A percentile compares a stretch with the other conserved stretches of the same genome.
These are phyloP conservation scores for Chrysoporthe cubensis DNA, from an alignment of 2,329 filamentous ascomycete genomes.

Conservation along the genomic window DNA sequence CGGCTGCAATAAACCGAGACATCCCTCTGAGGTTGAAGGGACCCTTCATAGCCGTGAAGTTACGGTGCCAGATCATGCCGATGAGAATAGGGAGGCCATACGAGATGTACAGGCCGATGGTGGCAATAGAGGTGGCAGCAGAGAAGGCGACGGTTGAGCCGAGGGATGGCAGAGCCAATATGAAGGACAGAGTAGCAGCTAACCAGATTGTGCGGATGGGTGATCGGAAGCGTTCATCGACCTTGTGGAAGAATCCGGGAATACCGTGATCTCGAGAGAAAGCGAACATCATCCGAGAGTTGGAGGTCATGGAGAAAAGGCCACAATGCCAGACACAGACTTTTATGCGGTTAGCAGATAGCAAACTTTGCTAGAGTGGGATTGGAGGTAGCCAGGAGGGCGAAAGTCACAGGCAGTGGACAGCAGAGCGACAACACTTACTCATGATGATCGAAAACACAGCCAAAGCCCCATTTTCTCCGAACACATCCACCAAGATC, in stretches of 20 bases:
- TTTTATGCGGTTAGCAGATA: constrained; percentile 14
- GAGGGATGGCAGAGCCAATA: constrained; percentile 58
- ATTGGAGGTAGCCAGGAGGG: too few relatives aligned
- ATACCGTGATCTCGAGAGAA: constrained; percentile 61
- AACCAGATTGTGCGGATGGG: constrained; percentile 61
- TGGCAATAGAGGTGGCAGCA: constrained; percentile 63
- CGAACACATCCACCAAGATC: constrained; percentile 61
- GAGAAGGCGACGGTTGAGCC: constrained; percentile 59
- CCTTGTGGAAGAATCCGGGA: constrained; percentile 57
- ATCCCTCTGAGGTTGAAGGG: constrained; percentile 56
- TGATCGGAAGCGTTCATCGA: constrained; percentile 52
- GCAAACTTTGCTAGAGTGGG: too few relatives aligned
- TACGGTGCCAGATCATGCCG: constrained; percentile 53
- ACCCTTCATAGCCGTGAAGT: constrained; percentile 56
- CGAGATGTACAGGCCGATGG: constrained; percentile 61
- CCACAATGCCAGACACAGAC: constrained; percentile 66
- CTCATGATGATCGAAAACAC: constrained; percentile 58
- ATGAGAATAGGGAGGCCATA: constrained; percentile 62
- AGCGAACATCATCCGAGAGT: constrained; percentile 64
- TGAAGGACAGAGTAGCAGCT: constrained; percentile 56
- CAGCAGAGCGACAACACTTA: constrained; percentile 27
- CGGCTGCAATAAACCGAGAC: constrained; percentile 51
- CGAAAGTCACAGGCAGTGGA: background rate
- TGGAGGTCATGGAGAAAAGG: constrained; percentile 60
- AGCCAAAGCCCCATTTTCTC: constrained; percentile 57